These are phyloP conservation scores for Raddia guianensis DNA, from an alignment of 176 grass and related monocot genomes.

Conservation along the genomic window DNA sequence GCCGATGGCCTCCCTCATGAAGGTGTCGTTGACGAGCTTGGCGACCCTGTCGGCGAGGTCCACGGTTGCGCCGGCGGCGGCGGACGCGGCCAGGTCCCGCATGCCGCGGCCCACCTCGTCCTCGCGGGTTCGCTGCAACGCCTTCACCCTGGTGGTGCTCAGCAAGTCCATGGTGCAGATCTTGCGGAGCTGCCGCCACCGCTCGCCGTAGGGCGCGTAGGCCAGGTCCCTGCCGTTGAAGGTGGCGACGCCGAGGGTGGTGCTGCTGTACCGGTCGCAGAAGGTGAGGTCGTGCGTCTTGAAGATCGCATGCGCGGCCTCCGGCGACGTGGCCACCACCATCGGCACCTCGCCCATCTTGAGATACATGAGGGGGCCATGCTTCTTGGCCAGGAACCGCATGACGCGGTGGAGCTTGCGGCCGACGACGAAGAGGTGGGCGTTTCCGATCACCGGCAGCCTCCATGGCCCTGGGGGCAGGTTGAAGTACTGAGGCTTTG, in stretches of 20 bases:
- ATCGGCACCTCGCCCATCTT: conserved; percentile 22
- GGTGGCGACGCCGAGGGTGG: neutral
- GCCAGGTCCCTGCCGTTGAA: neutral
- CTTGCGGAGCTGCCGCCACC: conserved; percentile 64
- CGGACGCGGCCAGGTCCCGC: neutral
- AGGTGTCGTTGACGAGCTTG: conserved; percentile 20
- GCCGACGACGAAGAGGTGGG: neutral
- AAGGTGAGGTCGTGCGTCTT: conserved; percentile 16
- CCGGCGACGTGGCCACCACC: conserved; percentile 15
- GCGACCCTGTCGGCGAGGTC: neutral
- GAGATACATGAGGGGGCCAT: conserved; percentile 30
- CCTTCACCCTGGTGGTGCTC: conserved; percentile 7
- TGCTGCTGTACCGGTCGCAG: neutral
- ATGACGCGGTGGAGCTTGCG: neutral
- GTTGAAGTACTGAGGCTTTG: neutral
- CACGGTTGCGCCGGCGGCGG: neutral
- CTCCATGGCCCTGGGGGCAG: conserved; percentile 38
- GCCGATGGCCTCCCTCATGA: conserved; percentile 24
- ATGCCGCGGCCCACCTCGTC: conserved; percentile 11
- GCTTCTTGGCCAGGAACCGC: neutral
- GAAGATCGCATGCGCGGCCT: neutral
- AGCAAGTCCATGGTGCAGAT: conserved; percentile 46
- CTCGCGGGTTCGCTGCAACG: conserved; percentile 17
- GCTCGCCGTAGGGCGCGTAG: conserved; percentile 55
- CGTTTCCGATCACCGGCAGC: conserved; percentile 24